A percentile compares a stretch with the other conserved stretches of the same genome.
These are phyloP conservation scores for Hibiscus tridactylites DNA, from an alignment of 345 rosid species.

Conservation along the genomic window DNA sequence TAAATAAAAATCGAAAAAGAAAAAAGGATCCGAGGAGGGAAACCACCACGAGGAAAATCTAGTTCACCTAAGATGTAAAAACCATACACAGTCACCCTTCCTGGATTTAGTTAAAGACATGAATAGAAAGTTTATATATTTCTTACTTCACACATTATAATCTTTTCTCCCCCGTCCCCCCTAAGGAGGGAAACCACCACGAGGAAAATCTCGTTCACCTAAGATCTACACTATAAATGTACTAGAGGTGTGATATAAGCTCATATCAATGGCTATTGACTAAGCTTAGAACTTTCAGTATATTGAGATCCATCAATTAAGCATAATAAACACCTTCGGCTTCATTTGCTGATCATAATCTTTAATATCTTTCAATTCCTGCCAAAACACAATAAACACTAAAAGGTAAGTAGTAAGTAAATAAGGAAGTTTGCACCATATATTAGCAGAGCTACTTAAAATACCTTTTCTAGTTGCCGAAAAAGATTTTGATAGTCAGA, in stretches of 20 bases:
- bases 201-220: neutral
- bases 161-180: neutral
- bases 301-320: slow-evolving; percentile 3
- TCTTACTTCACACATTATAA: neutral
- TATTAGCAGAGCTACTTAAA: slow-evolving; percentile 2
- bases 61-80: too few species aligned
- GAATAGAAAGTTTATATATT: neutral
- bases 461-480: slow-evolving; percentile 72
- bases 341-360: slow-evolving; percentile 76
- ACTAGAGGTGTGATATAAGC: neutral
- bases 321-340: slow-evolving; percentile 63
- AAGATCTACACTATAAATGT: neutral
- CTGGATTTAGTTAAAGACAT: neutral
- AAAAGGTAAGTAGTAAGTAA: slow-evolving; percentile 4
- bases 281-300: neutral
- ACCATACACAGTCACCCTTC: neutral
- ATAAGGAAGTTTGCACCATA: neutral
- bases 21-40: neutral
- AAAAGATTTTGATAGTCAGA: slow-evolving; percentile 44
- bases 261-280: neutral
- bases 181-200: neutral
- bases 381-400: slow-evolving; percentile 17
- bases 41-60: too few species aligned
- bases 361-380: slow-evolving; percentile 89
- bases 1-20: neutral